Percentiles rank a stretch among this genome's conserved stretches.
Conservation (phyloP, 768 basidiomycete species). For the Kwoniella bestiolae region DNA sequence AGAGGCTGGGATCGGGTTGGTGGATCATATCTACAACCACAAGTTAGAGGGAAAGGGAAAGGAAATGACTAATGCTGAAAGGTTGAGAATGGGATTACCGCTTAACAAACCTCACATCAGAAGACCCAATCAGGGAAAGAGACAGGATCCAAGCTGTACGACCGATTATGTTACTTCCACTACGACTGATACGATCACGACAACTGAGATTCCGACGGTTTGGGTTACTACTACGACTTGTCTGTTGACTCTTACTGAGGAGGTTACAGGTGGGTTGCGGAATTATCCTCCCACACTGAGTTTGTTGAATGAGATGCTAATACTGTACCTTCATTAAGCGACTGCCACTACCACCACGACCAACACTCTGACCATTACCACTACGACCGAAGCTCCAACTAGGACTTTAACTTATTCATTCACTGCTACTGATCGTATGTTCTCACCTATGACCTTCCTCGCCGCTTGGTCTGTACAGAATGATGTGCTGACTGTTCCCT, state of each 20-base stretch:
- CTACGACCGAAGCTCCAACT: no score
- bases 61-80: slow-evolving; percentile 23
- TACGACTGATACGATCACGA: background rate
- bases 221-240: background rate
- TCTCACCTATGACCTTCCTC: no score
- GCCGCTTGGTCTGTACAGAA: no score
- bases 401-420: no score
- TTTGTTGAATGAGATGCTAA: no score
- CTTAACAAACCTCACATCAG: slow-evolving; percentile 11
- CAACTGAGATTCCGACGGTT: background rate
- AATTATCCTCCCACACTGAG: no score
- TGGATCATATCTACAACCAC: background rate
- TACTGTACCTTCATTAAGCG: no score
- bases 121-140: background rate
- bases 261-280: background rate
- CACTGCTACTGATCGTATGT: no score
- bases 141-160: background rate
- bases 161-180: background rate
- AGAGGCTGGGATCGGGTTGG: no score
- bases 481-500: no score
- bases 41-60: background rate
- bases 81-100: slow-evolving; percentile 27
- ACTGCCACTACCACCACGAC: no score
- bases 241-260: background rate
- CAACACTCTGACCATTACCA: no score